Conservation (phyloP, 2,329 filamentous ascomycete species). For the Cordyceps pruinosa region DNA sequence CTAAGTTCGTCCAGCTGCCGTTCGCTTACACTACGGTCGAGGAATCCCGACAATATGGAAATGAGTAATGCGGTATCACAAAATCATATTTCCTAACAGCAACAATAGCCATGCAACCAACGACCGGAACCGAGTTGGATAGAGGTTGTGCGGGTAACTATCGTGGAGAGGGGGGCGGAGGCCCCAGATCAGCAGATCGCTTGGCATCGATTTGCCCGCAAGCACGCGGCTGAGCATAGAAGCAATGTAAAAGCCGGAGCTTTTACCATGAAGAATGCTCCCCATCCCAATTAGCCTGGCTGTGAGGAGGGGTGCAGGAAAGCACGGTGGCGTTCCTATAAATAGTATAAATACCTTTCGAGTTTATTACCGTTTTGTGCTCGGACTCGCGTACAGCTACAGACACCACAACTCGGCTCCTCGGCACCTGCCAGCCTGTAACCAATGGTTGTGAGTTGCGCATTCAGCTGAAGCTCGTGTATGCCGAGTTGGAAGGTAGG, state of each 20-base stretch:
- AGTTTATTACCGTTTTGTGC: background rate
- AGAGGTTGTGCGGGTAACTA: background rate
- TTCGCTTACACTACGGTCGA: too few species aligned
- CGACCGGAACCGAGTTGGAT: too few species aligned
- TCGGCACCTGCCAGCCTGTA: background rate
- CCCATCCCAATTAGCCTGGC: too few species aligned
- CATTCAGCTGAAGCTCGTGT: conserved; percentile 2
- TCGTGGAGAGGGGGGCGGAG: background rate
- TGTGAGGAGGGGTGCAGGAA: too few species aligned
- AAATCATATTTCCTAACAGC: too few species aligned
- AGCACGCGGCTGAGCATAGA: background rate
- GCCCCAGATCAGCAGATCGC: background rate
- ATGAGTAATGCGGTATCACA: too few species aligned
- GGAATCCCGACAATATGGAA: too few species aligned
- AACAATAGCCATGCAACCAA: too few species aligned
- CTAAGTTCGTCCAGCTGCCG: too few species aligned
- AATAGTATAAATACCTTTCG: background rate
- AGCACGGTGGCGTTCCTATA: too few species aligned
- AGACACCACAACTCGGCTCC: background rate
- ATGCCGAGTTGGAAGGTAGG: background rate
- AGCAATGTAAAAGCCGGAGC: too few species aligned
- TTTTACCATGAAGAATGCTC: too few species aligned
- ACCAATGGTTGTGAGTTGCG: background rate
- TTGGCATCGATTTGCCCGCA: background rate
- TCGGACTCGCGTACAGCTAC: background rate